These are phyloP conservation scores for Pezicula rhizophila DNA, from an alignment of 2,329 filamentous ascomycete genomes.

Conservation along the genomic window DNA sequence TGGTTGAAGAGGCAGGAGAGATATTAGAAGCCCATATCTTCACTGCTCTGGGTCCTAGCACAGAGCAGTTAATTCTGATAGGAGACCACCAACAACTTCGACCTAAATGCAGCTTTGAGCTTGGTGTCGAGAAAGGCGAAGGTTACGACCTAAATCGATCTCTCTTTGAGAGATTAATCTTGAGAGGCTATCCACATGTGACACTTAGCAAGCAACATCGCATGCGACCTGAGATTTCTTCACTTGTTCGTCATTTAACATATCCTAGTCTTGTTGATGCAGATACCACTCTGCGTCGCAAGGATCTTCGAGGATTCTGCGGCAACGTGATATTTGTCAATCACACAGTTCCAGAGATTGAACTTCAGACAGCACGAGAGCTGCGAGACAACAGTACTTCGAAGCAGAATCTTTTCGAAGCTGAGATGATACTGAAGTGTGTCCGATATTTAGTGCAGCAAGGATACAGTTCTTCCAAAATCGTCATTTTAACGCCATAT, in stretches of 20 bases:
- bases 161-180: conserved; percentile 62
- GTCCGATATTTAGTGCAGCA: conserved; percentile 66
- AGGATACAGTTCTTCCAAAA: conserved; percentile 57
- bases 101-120: conserved; percentile 56
- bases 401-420: conserved; percentile 62
- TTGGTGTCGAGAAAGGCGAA: conserved; percentile 57
- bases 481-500: conserved; percentile 69
- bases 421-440: conserved; percentile 55
- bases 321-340: conserved; percentile 61
- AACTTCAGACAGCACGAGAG: conserved; percentile 40
- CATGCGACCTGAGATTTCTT: conserved; percentile 63
- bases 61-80: conserved; percentile 62
- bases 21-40: conserved; percentile 65
- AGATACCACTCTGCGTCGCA: conserved; percentile 39
- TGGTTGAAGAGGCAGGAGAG: conserved; percentile 70
- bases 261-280: conserved; percentile 58
- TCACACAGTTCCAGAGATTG: conserved; percentile 49
- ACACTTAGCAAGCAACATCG: conserved; percentile 58
- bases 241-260: conserved; percentile 48
- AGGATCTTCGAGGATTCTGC: conserved; percentile 48
- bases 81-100: conserved; percentile 70
- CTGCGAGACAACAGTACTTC: conserved; percentile 44
- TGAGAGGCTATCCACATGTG: conserved; percentile 45
- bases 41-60: conserved; percentile 47
- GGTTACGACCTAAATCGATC: conserved; percentile 64